Evolutionary conservation across 2,329 filamentous ascomycete species (phyloP).

Genomic region (Septoria petroselini): DNA sequence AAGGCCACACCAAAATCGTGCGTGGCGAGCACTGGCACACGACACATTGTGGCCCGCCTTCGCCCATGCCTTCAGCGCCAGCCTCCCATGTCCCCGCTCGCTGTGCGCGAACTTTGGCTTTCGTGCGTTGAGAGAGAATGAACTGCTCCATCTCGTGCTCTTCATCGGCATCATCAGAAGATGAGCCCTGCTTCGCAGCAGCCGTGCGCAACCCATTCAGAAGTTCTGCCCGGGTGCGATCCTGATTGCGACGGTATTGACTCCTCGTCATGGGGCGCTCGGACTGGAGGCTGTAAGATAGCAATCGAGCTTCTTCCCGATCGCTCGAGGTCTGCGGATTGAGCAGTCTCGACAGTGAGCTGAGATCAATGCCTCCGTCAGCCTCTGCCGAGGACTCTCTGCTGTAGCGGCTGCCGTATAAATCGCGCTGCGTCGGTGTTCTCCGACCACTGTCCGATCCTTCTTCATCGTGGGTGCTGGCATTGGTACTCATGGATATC

Average conservation of each 20-base stretch:
- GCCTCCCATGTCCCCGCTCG: conserved; percentile 57
- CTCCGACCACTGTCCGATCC: conserved; percentile 55
- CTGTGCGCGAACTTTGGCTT: conserved; percentile 42
- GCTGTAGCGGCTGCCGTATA: conserved; percentile 40
- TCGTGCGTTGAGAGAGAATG: conserved; percentile 53
- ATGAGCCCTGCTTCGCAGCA: conserved; percentile 36
- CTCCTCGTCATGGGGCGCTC: conserved; percentile 76
- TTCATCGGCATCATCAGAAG: conserved; percentile 48
- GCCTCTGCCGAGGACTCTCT: conserved; percentile 56
- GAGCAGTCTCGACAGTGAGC: conserved; percentile 69
- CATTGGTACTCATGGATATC: conserved; percentile 59
- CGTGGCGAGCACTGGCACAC: conserved; percentile 85
- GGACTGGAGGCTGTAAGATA: conserved; percentile 74
- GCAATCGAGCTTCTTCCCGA: conserved; percentile 72
- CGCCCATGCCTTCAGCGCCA: conserved; percentile 70
- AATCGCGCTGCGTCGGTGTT: conserved; percentile 70
- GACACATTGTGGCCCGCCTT: conserved; percentile 78
- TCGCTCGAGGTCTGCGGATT: conserved; percentile 76
- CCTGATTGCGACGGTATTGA: conserved; percentile 65
- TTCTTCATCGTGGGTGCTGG: conserved; percentile 45
- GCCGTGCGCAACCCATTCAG: conserved; percentile 46
- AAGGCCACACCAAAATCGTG: conserved; percentile 93
- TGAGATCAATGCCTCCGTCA: conserved; percentile 39
- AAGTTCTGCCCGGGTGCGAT: conserved; percentile 67
- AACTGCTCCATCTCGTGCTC: conserved; percentile 57